Evolutionary conservation across 1,139 yeast genomes (phyloP).

Genomic region (Debaryomyces psychrophilus): DNA sequence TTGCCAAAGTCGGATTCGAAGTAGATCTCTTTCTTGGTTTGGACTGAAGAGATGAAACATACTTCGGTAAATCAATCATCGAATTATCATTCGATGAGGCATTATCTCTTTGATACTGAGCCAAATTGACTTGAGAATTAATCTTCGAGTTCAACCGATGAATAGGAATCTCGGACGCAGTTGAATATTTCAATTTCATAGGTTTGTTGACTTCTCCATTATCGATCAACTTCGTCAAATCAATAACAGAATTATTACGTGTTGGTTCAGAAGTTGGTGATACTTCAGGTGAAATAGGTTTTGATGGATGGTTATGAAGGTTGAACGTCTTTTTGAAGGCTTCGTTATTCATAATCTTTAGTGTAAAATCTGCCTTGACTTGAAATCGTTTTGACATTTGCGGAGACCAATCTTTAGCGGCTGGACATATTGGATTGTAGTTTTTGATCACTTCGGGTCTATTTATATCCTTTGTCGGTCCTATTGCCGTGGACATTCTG

Average conservation of each 20-base stretch:
- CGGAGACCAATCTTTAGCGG: slow-evolving; percentile 46
- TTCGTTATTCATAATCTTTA: slow-evolving; percentile 44
- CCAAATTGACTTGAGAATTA: slow-evolving; percentile 41
- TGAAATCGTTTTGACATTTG: slow-evolving; percentile 29
- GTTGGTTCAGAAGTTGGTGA: slow-evolving; percentile 51
- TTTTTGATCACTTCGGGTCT: slow-evolving; percentile 20
- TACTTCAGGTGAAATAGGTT: slow-evolving; percentile 48
- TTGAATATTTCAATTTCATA: slow-evolving; percentile 44
- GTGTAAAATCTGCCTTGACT: slow-evolving; percentile 39
- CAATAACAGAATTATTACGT: slow-evolving; percentile 46
- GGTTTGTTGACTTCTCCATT: slow-evolving; percentile 46
- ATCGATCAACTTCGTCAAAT: slow-evolving; percentile 39
- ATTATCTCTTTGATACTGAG: slow-evolving; percentile 30
- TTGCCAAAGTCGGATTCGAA: slow-evolving; percentile 23
- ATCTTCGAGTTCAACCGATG: slow-evolving; percentile 44
- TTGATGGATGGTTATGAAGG: slow-evolving; percentile 35
- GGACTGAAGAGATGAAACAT: slow-evolving; percentile 14
- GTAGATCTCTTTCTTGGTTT: slow-evolving; percentile 15
- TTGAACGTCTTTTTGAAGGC: slow-evolving; percentile 39
- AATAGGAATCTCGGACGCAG: slow-evolving; percentile 45
- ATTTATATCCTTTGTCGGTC: slow-evolving; percentile 13
- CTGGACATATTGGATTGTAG: slow-evolving; percentile 40
- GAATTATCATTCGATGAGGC: slow-evolving; percentile 32
- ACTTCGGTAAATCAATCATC: slow-evolving; percentile 33
- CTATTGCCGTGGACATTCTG: slow-evolving; percentile 20